phyloP scores from a whole-genome alignment of 768 basidiomycete genomes.

The Psilocybe tampanensis region DNA sequence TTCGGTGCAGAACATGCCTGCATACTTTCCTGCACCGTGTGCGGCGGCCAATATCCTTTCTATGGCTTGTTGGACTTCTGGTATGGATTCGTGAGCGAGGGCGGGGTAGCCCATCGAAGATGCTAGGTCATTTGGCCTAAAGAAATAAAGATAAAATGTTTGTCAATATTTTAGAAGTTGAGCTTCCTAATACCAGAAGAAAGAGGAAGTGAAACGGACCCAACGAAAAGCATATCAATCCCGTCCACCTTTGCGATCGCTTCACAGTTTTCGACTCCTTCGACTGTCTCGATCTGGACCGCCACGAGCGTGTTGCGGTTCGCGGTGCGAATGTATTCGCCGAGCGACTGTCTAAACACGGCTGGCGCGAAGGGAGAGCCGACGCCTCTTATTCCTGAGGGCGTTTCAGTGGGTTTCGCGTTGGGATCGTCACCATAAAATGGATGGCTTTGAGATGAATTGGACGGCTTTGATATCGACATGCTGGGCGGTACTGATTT shows the following conservation, averaged over 20 bases:
- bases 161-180: neutral
- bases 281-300: constrained; percentile 21
- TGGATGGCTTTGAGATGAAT: neutral
- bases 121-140: constrained; percentile 22
- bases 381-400: constrained; percentile 20
- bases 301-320: constrained; percentile 22
- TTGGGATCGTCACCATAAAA: neutral
- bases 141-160: too few species aligned
- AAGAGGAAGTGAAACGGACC: constrained; percentile 5
- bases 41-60: constrained; percentile 17
- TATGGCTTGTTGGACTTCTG: constrained; percentile 21
- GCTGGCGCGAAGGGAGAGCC: constrained; percentile 24
- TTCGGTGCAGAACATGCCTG: constrained; percentile 24
- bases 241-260: constrained; percentile 24
- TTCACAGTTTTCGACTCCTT: constrained; percentile 22
- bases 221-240: constrained; percentile 21
- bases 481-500: constrained; percentile 5
- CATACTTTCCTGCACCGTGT: constrained; percentile 21
- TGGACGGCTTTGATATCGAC: too few species aligned
- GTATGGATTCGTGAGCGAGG: constrained; percentile 20
- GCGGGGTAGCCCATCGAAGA: constrained; percentile 20
- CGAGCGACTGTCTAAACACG: constrained; percentile 20
- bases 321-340: constrained; percentile 22
- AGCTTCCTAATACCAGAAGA: neutral
- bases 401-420: neutral